Conservation (phyloP, 2,329 filamentous ascomycete genomes). For the Magnaporthiopsis rhizophila region DNA sequence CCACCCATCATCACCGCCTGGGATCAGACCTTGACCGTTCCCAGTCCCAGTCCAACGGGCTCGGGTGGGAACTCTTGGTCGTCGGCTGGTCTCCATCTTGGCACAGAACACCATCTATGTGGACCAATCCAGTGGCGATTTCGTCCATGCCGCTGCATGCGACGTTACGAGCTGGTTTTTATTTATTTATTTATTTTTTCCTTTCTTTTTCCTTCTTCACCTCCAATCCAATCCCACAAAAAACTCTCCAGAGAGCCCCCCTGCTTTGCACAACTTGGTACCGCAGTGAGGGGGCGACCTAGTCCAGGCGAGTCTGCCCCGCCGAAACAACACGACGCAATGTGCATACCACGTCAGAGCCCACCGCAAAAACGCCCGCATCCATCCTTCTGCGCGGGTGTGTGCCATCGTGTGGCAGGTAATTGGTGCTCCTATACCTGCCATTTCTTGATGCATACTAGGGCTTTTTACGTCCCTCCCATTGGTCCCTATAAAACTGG, state of each 20-base stretch:
- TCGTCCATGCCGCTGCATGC: background rate
- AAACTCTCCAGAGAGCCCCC: too few species aligned
- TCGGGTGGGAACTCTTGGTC: background rate
- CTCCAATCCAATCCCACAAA: background rate
- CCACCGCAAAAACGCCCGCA: background rate
- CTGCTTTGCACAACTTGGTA: too few species aligned
- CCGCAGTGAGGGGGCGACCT: too few species aligned
- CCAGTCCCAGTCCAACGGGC: background rate
- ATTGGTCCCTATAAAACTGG: background rate
- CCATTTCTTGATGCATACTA: background rate
- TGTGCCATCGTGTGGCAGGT: background rate
- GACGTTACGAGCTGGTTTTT: background rate
- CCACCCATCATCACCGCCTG: too few species aligned
- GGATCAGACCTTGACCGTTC: background rate
- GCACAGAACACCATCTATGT: background rate
- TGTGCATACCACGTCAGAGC: background rate
- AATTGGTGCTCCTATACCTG: background rate
- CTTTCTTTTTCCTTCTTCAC: background rate
- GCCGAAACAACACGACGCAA: background rate
- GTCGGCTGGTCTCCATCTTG: background rate
- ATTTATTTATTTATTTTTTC: background rate
- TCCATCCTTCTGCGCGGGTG: background rate
- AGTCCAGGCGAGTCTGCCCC: background rate
- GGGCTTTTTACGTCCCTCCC: background rate
- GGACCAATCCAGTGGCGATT: background rate